phyloP scores from a whole-genome alignment of 202 grass and related monocot genomes.

The Brachypodium distachyon region DNA sequence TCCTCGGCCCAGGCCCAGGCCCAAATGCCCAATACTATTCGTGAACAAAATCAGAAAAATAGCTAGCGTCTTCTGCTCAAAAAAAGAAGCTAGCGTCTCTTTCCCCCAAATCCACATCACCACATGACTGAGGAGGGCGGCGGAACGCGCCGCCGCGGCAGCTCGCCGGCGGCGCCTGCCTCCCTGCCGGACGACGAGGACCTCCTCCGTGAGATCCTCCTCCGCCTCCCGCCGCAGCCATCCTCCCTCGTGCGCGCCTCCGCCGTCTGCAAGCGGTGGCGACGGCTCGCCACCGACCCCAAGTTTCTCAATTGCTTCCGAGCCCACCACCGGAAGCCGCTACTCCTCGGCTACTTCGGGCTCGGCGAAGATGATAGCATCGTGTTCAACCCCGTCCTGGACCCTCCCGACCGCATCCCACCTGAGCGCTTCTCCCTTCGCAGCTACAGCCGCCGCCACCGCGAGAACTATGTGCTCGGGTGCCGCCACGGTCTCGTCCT shows the following conservation, averaged over 20 bases:
- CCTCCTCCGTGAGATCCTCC: not conserved
- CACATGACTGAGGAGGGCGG: too few relatives aligned
- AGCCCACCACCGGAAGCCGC: not conserved
- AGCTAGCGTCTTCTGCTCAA: too few relatives aligned
- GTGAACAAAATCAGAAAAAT: too few relatives aligned
- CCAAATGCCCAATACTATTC: too few relatives aligned
- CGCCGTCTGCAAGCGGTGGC: not conserved
- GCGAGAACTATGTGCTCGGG: not conserved
- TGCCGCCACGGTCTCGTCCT: not conserved
- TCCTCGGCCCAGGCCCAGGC: too few relatives aligned
- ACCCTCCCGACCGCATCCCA: not conserved
- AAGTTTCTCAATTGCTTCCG: not conserved
- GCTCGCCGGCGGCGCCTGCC: not conserved
- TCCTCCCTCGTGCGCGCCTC: not conserved
- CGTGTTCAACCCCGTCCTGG: not conserved
- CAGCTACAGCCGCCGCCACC: too few relatives aligned
- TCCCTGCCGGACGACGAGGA: not conserved
- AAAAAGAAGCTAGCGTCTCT: too few relatives aligned
- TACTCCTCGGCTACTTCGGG: not conserved
- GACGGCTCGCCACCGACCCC: not conserved
- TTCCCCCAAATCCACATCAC: too few relatives aligned
- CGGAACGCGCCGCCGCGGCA: too few relatives aligned
- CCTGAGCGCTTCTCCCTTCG: not conserved
- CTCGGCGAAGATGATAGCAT: accelerated
- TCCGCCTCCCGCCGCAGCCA: not conserved